Evolutionary conservation across 306 rosid genomes (phyloP).

Genomic region (Spatholobus suberectus): DNA sequence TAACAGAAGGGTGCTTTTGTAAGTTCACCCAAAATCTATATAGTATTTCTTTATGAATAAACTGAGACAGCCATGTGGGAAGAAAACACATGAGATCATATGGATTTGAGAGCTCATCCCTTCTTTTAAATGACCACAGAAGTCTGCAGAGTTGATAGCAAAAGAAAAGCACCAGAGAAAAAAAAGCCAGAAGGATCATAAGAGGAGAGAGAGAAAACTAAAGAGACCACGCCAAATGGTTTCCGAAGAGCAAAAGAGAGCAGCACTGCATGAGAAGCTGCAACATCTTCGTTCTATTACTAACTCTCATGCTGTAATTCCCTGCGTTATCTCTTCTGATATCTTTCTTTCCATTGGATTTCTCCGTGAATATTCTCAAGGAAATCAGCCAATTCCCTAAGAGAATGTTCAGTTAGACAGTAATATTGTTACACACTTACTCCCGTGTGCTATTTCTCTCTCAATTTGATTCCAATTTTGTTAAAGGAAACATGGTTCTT

Average conservation of each 20-base stretch:
- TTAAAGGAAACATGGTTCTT: neutral
- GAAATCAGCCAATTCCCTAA: conserved; percentile 31
- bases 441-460: neutral
- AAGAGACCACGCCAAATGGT: conserved; percentile 57
- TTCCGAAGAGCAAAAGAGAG: conserved; percentile 90
- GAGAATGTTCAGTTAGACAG: conserved; percentile 23
- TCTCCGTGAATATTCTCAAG: conserved; percentile 35
- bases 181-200: conserved; percentile 17
- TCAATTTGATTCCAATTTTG: conserved; percentile 14
- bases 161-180: conserved; percentile 25
- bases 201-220: conserved; percentile 9
- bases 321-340: conserved; percentile 40
- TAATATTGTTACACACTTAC: neutral
- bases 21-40: conserved; percentile 29
- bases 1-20: conserved; percentile 63
- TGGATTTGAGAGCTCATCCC: conserved; percentile 72
- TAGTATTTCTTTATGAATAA: conserved; percentile 49
- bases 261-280: conserved; percentile 90
- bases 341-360: conserved; percentile 55
- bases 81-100: conserved; percentile 72
- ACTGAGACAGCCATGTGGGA: conserved; percentile 70
- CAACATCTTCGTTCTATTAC: conserved; percentile 97
- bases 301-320: conserved; percentile 93
- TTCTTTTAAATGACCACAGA: conserved; percentile 61
- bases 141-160: conserved; percentile 44